These are phyloP conservation scores for Aspergillus indologenus DNA, from an alignment of 495 filamentous ascomycete species.

Conservation along the genomic window DNA sequence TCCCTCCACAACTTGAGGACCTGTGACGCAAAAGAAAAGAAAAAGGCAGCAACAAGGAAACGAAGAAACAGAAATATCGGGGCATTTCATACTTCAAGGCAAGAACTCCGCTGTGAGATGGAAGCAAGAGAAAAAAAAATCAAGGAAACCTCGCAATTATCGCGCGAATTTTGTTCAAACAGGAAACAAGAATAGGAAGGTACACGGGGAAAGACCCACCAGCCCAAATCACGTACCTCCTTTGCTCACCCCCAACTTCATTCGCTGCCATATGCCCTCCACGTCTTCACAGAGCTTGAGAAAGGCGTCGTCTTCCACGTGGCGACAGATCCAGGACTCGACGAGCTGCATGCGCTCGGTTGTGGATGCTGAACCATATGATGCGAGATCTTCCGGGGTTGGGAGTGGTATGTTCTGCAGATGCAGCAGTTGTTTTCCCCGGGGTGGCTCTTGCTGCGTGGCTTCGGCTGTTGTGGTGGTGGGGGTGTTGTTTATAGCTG, in stretches of 20 bases:
- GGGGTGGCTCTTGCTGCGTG: too few relatives aligned
- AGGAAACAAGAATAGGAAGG: too few relatives aligned
- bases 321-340: conserved; percentile 43
- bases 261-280: conserved; percentile 42
- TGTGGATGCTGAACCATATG: conserved; percentile 34
- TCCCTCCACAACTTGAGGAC: too few relatives aligned
- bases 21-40: too few relatives aligned
- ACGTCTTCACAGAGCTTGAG: conserved; percentile 42
- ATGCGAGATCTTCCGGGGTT: conserved; percentile 28
- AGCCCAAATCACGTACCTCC: conserved; percentile 10
- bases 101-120: too few relatives aligned
- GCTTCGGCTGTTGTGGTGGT: not conserved
- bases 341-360: conserved; percentile 34
- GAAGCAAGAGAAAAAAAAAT: too few relatives aligned
- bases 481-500: not conserved
- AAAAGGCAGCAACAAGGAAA: too few relatives aligned
- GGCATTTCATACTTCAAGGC: too few relatives aligned
- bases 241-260: conserved; percentile 42
- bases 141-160: too few relatives aligned
- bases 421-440: too few relatives aligned
- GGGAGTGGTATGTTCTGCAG: not conserved
- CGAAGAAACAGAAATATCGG: too few relatives aligned
- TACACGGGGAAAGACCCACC: not conserved
- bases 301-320: conserved; percentile 45
- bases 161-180: too few relatives aligned